Evolutionary conservation across 2,329 filamentous ascomycete species (phyloP).

Genomic region (Tolypocladium album): DNA sequence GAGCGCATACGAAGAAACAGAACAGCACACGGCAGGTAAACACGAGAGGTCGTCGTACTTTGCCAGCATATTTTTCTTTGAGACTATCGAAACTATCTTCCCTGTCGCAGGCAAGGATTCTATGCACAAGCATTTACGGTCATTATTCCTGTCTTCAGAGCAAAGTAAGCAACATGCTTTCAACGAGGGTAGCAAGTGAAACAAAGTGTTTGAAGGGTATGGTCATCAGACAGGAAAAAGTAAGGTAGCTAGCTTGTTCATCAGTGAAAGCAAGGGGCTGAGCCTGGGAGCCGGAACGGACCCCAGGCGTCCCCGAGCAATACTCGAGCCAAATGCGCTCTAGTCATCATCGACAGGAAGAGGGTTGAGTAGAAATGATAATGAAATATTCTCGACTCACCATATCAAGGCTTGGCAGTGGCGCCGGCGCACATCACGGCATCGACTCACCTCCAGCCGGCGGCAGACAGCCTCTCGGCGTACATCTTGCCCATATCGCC

Average conservation of each 20-base stretch:
- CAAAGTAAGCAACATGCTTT: neutral
- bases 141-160: conserved; percentile 11
- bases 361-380: conserved; percentile 4
- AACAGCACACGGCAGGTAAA: neutral
- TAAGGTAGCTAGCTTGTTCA: conserved; percentile 99
- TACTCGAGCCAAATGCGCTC: conserved; percentile 99
- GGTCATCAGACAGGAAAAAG: conserved; percentile 65
- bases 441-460: conserved; percentile 78
- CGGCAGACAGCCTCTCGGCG: conserved; percentile 73
- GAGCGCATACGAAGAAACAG: conserved; percentile 12
- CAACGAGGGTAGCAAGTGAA: neutral
- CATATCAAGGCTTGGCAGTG: conserved; percentile 12
- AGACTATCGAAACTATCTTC: conserved; percentile 80
- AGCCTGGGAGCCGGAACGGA: conserved; percentile 65
- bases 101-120: conserved; percentile 89
- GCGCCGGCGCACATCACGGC: neutral
- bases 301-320: conserved; percentile 52
- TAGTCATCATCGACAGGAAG: conserved; percentile 77
- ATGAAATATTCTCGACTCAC: conserved; percentile 20
- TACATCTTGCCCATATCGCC: conserved; percentile 99
- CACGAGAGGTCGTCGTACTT: conserved; percentile 49
- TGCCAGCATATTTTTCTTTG: conserved; percentile 69
- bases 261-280: conserved; percentile 70
- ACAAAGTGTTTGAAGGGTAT: neutral
- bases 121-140: conserved; percentile 27